phyloP scores from a whole-genome alignment of 1,284 basidiomycete species.

The Xerocomus minutiporus region DNA sequence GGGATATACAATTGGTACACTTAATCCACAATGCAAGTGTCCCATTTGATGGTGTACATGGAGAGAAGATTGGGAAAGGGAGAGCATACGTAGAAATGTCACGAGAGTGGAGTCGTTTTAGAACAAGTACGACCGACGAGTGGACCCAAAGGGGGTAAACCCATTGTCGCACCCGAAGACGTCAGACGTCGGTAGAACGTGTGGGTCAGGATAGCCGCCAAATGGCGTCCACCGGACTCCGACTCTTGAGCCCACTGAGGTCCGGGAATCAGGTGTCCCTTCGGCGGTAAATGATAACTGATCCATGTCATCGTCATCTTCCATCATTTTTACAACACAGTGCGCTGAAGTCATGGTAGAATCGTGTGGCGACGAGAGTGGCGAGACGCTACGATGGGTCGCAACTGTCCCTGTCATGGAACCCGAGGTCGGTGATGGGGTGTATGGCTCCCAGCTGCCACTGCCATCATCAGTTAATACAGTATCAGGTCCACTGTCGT shows the following conservation, averaged over 20 bases:
- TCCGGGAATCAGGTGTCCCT: slow-evolving; percentile 11
- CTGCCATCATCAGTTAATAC: slow-evolving; percentile 44
- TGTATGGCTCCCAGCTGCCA: slow-evolving; percentile 53
- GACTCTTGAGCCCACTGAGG: slow-evolving; percentile 12
- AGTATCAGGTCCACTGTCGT: slow-evolving; percentile 47
- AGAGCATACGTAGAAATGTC: neutral
- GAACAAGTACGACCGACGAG: slow-evolving; percentile 18
- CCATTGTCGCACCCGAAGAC: slow-evolving; percentile 23
- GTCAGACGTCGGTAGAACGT: slow-evolving; percentile 22
- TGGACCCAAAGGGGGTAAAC: slow-evolving; percentile 20
- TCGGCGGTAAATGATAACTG: slow-evolving; percentile 27
- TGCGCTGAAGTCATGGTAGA: slow-evolving; percentile 4
- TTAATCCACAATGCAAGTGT: slow-evolving; percentile 15
- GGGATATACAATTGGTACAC: slow-evolving; percentile 22
- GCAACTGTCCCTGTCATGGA: slow-evolving; percentile 35
- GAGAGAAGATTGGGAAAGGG: too few species aligned
- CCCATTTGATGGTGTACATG: slow-evolving; percentile 9
- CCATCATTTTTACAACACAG: slow-evolving; percentile 25
- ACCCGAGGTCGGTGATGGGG: slow-evolving; percentile 50
- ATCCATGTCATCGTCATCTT: slow-evolving; percentile 21
- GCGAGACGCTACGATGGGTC: slow-evolving; percentile 25
- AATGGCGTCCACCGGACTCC: slow-evolving; percentile 27
- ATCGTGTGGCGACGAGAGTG: slow-evolving; percentile 18
- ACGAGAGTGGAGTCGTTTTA: slow-evolving; percentile 3
- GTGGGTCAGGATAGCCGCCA: slow-evolving; percentile 26